Evolutionary conservation across 2,329 filamentous ascomycete genomes (phyloP).

Genomic region (Monosporascus sp.): DNA sequence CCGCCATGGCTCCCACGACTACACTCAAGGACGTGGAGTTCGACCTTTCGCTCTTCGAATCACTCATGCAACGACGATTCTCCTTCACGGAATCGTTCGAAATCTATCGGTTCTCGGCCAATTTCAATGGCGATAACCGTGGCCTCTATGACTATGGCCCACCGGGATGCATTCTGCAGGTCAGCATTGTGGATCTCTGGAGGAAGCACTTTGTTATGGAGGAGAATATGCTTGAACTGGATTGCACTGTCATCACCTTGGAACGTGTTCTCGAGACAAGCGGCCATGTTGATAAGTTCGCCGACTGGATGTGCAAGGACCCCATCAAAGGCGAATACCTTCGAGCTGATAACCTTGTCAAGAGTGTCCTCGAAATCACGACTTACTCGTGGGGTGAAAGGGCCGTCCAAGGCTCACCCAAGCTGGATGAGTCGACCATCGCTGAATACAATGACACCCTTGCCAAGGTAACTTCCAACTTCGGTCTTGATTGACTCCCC

Average conservation of each 20-base stretch:
- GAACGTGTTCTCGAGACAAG: constrained; percentile 55
- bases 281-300: constrained; percentile 67
- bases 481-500: background rate
- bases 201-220: constrained; percentile 87
- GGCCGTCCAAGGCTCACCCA: constrained; percentile 51
- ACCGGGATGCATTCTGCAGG: constrained; percentile 77
- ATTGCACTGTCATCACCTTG: constrained; percentile 90
- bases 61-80: constrained; percentile 55
- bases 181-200: constrained; percentile 85
- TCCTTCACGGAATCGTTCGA: constrained; percentile 67
- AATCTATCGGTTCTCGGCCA: constrained; percentile 40
- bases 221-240: constrained; percentile 92
- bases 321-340: constrained; percentile 66
- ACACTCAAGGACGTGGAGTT: constrained; percentile 58
- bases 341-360: constrained; percentile 62
- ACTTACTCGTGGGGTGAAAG: constrained; percentile 52
- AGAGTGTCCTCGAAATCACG: constrained; percentile 61
- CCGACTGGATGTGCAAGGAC: constrained; percentile 68
- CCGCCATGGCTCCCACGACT: constrained; percentile 29
- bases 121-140: constrained; percentile 14
- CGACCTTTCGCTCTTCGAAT: constrained; percentile 57
- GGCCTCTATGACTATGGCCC: constrained; percentile 86
- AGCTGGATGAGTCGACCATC: constrained; percentile 53
- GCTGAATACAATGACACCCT: constrained; percentile 61
- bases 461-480: constrained; percentile 38